Percentiles rank a stretch among this genome's conserved stretches.
Conservation (phyloP, 352 stramenopile species). For the Phytophthora palmivora region DNA sequence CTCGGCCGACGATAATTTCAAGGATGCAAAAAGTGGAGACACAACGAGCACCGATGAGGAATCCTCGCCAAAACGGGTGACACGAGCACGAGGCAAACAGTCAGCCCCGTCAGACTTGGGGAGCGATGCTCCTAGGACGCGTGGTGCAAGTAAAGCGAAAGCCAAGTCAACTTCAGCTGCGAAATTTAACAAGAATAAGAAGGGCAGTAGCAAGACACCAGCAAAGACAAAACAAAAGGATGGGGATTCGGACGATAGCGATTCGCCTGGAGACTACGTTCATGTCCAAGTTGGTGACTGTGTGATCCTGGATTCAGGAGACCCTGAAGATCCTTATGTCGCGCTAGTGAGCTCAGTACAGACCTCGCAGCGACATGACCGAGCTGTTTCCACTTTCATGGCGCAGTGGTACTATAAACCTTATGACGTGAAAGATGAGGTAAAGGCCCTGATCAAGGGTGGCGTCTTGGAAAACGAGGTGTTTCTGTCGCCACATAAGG, state of each 20-base stretch:
- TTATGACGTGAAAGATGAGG: conserved; percentile 71
- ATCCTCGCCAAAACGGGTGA: conserved; percentile 25
- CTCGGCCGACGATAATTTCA: conserved; percentile 17
- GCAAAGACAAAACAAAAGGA: conserved; percentile 30
- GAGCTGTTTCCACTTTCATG: conserved; percentile 63
- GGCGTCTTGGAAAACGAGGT: conserved; percentile 76
- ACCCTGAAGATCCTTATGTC: conserved; percentile 69
- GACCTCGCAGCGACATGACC: conserved; percentile 58
- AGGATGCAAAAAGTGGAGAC: conserved; percentile 26
- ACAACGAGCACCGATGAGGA: conserved; percentile 39
- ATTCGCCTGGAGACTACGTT: conserved; percentile 62
- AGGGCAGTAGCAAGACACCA: conserved; percentile 5
- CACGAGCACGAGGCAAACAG: conserved; percentile 22
- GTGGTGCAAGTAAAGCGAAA: conserved; percentile 30
- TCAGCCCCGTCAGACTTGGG: conserved; percentile 28
- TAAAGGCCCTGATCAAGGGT: conserved; percentile 63
- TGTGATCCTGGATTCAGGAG: conserved; percentile 79
- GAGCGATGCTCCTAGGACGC: conserved; percentile 26
- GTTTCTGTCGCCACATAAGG: conserved; percentile 85
- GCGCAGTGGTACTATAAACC: conserved; percentile 90
- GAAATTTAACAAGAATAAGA: conserved; percentile 22
- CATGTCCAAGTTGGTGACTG: conserved; percentile 79
- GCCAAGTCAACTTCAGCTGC: conserved; percentile 3
- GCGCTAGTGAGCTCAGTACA: conserved; percentile 81
- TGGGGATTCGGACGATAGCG: conserved; percentile 53